Conservation (phyloP, 1,284 basidiomycete species). For the Filobasidium uniguttulatum region DNA sequence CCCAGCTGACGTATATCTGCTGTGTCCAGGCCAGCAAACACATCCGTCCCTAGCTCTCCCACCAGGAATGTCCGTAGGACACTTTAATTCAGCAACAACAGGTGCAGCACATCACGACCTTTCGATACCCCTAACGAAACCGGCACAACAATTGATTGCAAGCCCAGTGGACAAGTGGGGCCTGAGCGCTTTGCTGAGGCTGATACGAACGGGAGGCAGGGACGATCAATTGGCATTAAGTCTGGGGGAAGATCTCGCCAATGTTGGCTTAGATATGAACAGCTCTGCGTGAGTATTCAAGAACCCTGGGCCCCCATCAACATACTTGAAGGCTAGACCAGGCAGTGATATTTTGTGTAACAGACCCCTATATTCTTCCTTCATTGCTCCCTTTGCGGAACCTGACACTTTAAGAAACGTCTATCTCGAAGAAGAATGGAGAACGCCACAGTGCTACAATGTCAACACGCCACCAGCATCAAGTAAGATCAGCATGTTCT, state of each 20-base stretch:
- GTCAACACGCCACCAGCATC: slow-evolving; percentile 82
- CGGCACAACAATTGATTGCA: slow-evolving; percentile 85
- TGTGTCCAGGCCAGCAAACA: slow-evolving; percentile 22
- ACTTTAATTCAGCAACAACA: slow-evolving; percentile 12
- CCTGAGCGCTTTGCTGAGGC: slow-evolving; percentile 68
- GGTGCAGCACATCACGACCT: slow-evolving; percentile 17
- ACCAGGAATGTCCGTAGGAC: slow-evolving; percentile 3
- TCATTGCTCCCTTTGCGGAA: slow-evolving; percentile 95
- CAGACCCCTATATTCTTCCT: slow-evolving; percentile 78
- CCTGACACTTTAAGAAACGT: slow-evolving; percentile 45
- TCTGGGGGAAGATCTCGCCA: slow-evolving; percentile 83
- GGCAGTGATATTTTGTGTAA: slow-evolving; percentile 9
- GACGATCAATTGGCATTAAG: slow-evolving; percentile 66
- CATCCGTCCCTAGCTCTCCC: slow-evolving; percentile 24
- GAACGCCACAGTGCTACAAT: slow-evolving; percentile 83
- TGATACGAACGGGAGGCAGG: slow-evolving; percentile 69
- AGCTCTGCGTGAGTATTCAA: slow-evolving; percentile 54
- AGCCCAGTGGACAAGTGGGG: slow-evolving; percentile 95
- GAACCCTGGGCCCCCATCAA: slow-evolving; percentile 13
- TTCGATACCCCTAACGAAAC: slow-evolving; percentile 56
- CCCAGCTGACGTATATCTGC: slow-evolving; percentile 5
- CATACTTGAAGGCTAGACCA: not conserved
- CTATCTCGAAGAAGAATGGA: slow-evolving; percentile 44
- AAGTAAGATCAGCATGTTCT: slow-evolving; percentile 73
- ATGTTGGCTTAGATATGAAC: slow-evolving; percentile 82